A percentile compares a stretch with the other conserved stretches of the same genome.
Conservation (phyloP, 345 rosid species). For the Eucalyptus brandiana region DNA sequence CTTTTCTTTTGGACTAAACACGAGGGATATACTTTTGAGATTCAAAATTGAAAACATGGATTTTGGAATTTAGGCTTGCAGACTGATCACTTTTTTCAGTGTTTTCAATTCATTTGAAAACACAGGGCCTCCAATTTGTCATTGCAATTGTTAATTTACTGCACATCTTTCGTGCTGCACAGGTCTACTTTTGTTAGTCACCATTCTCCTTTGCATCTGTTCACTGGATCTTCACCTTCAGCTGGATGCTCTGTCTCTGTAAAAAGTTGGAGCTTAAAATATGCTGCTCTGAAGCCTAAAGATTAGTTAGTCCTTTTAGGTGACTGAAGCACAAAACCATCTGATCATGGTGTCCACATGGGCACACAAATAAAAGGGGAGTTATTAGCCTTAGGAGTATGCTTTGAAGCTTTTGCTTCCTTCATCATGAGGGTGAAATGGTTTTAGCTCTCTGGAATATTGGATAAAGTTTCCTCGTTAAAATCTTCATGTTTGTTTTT, state of each 20-base stretch:
- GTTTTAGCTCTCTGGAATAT: not conserved
- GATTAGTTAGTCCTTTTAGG: not conserved
- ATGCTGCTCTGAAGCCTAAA: not conserved
- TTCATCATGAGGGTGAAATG: not conserved
- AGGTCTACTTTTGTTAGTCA: not conserved
- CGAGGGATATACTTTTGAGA: not conserved
- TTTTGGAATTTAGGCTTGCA: not conserved
- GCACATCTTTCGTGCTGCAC: not conserved
- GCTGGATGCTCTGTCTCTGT: not conserved
- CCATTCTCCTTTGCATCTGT: not conserved
- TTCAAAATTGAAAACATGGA: not conserved
- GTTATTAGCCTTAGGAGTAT: not conserved
- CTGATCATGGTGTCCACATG: not conserved
- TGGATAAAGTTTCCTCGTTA: not conserved
- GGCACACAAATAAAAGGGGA: not conserved
- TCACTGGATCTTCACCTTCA: not conserved
- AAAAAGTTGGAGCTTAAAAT: not conserved
- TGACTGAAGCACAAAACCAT: not conserved
- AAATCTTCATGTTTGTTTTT: not conserved
- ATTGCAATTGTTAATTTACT: not conserved
- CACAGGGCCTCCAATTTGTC: not conserved
- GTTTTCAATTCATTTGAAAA: not conserved
- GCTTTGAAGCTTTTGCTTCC: no score
- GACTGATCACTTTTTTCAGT: not conserved
- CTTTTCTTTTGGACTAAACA: not conserved